Base-by-base conservation (phyloP, 306 rosid genomes). In the Dalbergia cochinchinensis region DNA sequence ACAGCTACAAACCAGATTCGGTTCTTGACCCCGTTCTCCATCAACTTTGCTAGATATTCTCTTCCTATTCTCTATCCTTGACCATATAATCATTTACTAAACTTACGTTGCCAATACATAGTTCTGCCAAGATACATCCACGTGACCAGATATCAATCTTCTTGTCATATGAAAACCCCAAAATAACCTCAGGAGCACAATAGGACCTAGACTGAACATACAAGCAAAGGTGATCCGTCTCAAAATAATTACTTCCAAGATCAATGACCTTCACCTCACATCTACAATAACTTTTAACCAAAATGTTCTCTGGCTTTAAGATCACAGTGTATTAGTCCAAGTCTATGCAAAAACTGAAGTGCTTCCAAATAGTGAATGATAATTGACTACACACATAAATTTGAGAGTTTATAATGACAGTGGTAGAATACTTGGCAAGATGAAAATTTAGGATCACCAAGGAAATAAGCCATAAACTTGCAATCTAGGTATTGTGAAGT, bases 181-280 rank as follows among this genome's bases (percentile, higher is more conserved):
- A 83, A 68, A 96, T 93, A 87, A 96, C 99, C 91, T 96, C 99
- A 6, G 99, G 99, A 82, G 99, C 98, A n/a, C 99, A 97, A 89
- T 96, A 96, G 72, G 99, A 93, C 87, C 99, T 92, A 53, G 99
- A 96, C 77, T 96, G 99, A 79, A 96, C 99, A 55, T 96, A 96
- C 10, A 97, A 93, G 85, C 98, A 96, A 80, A 96, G 97, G 80
- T 96, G 99, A 91, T 96, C 99, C 0, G 99, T 96, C 88, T 91
- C 99, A 71, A 89, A 96, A 89, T 98, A 96, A 82, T 98, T 96
- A 87, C 99, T 96, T 78, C 99, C 99, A 51, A 96, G 99, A 90
- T 96, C 99, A 83, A 96, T 96, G 86, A 96, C 98, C 86, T 96
- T 96, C 82, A 96, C 96, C 90, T 96, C 98, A 86, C 99, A 96